A percentile compares a stretch with the other conserved stretches of the same genome.
Conservation (phyloP, 441 rosid species). For the Erysimum pusillum region DNA sequence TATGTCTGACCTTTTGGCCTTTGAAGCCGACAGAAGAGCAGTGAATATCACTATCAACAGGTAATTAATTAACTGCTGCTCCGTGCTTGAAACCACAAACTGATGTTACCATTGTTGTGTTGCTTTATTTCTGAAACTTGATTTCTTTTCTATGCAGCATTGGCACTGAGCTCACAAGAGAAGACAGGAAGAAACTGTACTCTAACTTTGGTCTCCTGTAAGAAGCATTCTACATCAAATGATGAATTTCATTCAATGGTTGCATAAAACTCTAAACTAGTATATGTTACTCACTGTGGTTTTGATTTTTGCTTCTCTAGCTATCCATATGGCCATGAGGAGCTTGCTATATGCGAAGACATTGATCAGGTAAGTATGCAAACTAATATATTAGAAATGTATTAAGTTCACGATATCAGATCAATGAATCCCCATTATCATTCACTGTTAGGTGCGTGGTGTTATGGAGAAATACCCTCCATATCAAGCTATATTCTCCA, state of each 20-base stretch:
- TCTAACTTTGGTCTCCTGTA: slow-evolving; percentile 96
- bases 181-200: slow-evolving; percentile 93
- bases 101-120: not conserved
- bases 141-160: slow-evolving; percentile 61
- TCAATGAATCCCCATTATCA: not conserved
- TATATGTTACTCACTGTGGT: too few relatives aligned
- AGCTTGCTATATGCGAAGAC: slow-evolving; percentile 95
- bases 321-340: slow-evolving; percentile 98
- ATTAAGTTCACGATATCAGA: too few relatives aligned
- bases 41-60: slow-evolving; percentile 94
- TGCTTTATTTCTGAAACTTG: not conserved
- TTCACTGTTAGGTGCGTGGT: slow-evolving; percentile 76
- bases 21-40: slow-evolving; percentile 98
- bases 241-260: too few relatives aligned
- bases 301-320: too few relatives aligned
- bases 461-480: slow-evolving; percentile 96
- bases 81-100: not conserved
- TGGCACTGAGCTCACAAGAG: slow-evolving; percentile 98
- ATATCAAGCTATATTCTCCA: slow-evolving; percentile 84
- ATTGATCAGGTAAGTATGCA: slow-evolving; percentile 80
- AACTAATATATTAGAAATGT: too few relatives aligned
- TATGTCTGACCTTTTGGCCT: slow-evolving; percentile 96
- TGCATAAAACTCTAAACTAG: too few relatives aligned
- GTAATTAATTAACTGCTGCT: slow-evolving; percentile 44
- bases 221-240: slow-evolving; percentile 27